phyloP scores from a whole-genome alignment of 768 basidiomycete genomes.

The Lentinula raphanica region DNA sequence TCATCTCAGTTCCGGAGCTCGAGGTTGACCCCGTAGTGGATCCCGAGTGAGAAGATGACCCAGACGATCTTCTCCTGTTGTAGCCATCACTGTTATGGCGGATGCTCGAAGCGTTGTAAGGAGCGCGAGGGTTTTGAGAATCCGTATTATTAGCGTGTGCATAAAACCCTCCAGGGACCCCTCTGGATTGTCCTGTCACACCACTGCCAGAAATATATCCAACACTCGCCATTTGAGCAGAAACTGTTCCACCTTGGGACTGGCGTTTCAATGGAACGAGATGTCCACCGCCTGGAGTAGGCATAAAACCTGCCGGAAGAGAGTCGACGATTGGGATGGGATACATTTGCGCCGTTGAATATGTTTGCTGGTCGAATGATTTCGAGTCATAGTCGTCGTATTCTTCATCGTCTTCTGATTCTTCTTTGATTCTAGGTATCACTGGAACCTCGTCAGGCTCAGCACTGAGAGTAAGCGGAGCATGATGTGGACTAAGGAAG shows the following conservation, averaged over 20 bases:
- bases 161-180: neutral
- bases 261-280: neutral
- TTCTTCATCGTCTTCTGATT: neutral
- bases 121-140: neutral
- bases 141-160: neutral
- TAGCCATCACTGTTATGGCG: neutral
- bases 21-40: neutral
- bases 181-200: neutral
- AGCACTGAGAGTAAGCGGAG: neutral
- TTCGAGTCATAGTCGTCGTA: neutral
- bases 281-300: neutral
- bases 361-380: neutral
- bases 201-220: neutral
- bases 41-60: neutral
- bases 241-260: neutral
- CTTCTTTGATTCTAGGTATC: neutral
- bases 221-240: neutral
- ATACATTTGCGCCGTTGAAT: neutral
- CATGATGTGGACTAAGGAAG: conserved; percentile 4
- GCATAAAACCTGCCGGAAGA: conserved; percentile 1
- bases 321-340: conserved; percentile 1
- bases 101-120: neutral
- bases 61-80: neutral
- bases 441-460: neutral
- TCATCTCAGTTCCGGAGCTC: neutral